Base-by-base conservation (phyloP, 345 rosid species). In the Corymbia maculata region DNA sequence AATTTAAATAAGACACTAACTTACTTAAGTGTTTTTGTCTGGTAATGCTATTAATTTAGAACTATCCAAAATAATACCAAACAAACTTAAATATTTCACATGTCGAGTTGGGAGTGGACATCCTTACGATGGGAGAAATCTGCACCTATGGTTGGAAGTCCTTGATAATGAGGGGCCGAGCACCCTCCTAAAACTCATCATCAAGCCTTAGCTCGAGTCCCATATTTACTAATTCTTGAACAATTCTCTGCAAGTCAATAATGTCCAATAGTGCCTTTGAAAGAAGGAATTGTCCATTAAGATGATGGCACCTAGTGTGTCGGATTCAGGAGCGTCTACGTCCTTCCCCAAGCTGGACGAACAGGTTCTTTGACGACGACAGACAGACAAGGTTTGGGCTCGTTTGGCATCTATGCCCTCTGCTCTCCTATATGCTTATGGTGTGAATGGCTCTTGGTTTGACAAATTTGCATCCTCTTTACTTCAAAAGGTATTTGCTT, bases 341-440 rank as follows among this genome's bases (percentile, higher is more conserved):
- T 55, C 61, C 61, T 55, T 55, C 28, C 61, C 61, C 61, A 55
- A 22, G 61, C 28, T 22, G 13, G 28, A 22, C 26, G 0, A 55
- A 22, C 5, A 0, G 61, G 42, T 36, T 4, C 9, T 55, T 55
- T 19, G 61, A 55, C 12, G 12, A 0, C 0, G 61, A 55, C 28
- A 55, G 12, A 55, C 8, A 55, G 61, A 36, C 42, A 36, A 4
- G 61, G 61, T 55, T 22, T 26, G 22, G 2, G 61, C 10, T 55
- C 21, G 28, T 55, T 22, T 55, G 61, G 28, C 61, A 55, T 55
- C 61, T 55, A 55, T 55, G 61, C 61, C 61, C 59, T 19, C 61
- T 55, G 61, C 61, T 28, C 61, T 55, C 26, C 13, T 21, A 5
- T 1, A 66, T 66, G 19, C 42, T n/a, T 66, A 14, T 8, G 21